Percentiles rank a stretch among this genome's conserved stretches.
phyloP scores from a whole-genome alignment of 2,329 filamentous ascomycete genomes.

The Penicillium sp. region DNA sequence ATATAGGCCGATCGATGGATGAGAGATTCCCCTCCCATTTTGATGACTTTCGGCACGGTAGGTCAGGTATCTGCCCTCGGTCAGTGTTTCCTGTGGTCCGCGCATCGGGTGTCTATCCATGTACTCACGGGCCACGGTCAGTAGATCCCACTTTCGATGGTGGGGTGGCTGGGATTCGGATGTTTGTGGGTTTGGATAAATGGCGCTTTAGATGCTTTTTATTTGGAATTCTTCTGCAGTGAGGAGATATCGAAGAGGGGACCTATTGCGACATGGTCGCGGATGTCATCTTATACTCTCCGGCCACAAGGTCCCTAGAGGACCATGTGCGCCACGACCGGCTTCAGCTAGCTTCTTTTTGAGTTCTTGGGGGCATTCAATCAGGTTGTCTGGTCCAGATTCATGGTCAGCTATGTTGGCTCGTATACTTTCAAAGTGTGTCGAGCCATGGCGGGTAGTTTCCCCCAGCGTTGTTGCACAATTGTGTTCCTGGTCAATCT shows the following conservation, averaged over 20 bases:
- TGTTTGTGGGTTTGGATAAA: not conserved
- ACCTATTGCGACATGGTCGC: not conserved
- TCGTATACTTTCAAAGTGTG: not conserved
- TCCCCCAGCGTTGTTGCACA: not conserved
- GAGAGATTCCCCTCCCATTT: not conserved
- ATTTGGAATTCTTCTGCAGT: not conserved
- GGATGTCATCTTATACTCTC: conserved; percentile 6
- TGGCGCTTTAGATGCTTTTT: not conserved
- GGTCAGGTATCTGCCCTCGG: not conserved
- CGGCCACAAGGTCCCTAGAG: conserved; percentile 12
- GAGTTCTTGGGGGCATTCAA: not conserved
- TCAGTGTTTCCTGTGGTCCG: not conserved
- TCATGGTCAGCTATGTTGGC: not conserved
- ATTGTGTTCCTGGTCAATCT: not conserved
- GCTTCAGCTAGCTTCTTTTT: not conserved
- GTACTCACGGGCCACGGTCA: not conserved
- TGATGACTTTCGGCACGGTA: not conserved
- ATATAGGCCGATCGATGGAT: not conserved
- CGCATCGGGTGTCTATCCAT: not conserved
- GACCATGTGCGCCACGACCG: conserved; percentile 12
- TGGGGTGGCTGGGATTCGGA: not conserved
- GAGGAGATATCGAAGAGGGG: too few species aligned
- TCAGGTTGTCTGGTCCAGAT: not conserved
- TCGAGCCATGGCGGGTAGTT: not conserved
- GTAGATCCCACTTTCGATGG: not conserved